Evolutionary conservation across 2,329 filamentous ascomycete species (phyloP), one percentile per base, ranked within the genome.

Genomic region (Botrytis fabae): DNA sequence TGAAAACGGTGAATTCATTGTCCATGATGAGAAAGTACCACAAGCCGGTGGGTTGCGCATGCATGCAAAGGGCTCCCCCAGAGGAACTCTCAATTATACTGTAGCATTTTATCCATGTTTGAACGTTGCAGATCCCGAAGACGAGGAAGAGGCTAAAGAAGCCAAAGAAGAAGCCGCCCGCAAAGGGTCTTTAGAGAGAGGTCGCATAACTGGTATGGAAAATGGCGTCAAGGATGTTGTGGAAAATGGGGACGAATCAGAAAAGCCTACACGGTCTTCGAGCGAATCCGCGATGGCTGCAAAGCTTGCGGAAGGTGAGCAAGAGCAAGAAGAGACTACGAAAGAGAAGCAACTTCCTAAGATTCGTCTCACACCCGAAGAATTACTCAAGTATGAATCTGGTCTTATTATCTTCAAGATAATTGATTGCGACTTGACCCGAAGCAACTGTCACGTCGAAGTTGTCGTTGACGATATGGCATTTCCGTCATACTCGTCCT

Each of bases 391-490:
- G 80, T 92, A 98, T 80, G 94, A 98, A 84, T 96, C 93, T 73
- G 96, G 96, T 76, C 88, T 99, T 73, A 86, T 99, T 75, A 93
- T 99, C 72, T 98, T 99, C 87, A 95, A 95, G 80, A 89, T 99
- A 73, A 89, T 98, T 81, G 95, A 98, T 75, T 94, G 92, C 38
- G 92, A 98, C 72, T 88, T 99, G 80, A 88, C 93, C 0, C 90
- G 92, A 76, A 89, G 86, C 70, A 89, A 95, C 77, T 91, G 90
- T 44, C 91, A 93, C 75, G 85, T 99, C 35, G 94, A 99, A 62
- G 89, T 99, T 12, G 85, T 95, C 75, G 96, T 98, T 81, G 96
- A 99, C 81, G 96, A 99, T 81, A 94, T 96, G 88, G 89, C 93
- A 46, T 98, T 96, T 84, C 92, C 96, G 0, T 92, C 94, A 0